Evolutionary conservation across 768 basidiomycete species (phyloP).

Genomic region (Phylloporus sp.): DNA sequence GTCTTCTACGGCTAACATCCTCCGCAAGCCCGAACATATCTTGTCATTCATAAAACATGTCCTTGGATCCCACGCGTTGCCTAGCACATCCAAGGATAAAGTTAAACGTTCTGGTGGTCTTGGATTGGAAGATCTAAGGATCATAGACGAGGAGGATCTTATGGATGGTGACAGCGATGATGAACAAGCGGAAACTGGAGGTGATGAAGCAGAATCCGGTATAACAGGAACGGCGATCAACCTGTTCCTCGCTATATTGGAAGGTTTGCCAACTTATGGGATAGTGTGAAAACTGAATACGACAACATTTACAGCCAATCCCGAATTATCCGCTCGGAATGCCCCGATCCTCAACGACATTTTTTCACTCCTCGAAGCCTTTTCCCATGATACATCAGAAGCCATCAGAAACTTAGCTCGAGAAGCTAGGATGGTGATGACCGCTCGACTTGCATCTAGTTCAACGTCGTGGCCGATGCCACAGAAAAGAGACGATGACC

Average conservation of each 20-base stretch:
- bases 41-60: conserved; percentile 82
- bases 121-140: conserved; percentile 35
- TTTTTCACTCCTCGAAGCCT: conserved; percentile 55
- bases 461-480: conserved; percentile 34
- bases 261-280: conserved; percentile 50
- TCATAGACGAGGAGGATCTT: conserved; percentile 34
- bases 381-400: conserved; percentile 47
- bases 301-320: conserved; percentile 38
- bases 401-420: conserved; percentile 56
- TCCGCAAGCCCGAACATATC: conserved; percentile 62
- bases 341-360: conserved; percentile 70
- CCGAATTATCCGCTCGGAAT: conserved; percentile 54
- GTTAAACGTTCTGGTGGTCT: conserved; percentile 17
- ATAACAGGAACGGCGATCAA: conserved; percentile 77
- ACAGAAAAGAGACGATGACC: conserved; percentile 19
- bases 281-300: not conserved
- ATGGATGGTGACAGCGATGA: conserved; percentile 59
- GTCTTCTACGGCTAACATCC: conserved; percentile 52
- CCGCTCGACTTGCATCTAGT: conserved; percentile 68
- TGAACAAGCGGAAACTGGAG: conserved; percentile 38
- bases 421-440: conserved; percentile 82
- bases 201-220: conserved; percentile 49
- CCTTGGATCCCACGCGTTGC: conserved; percentile 42
- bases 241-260: conserved; percentile 77
- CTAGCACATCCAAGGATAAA: conserved; percentile 1